These are phyloP conservation scores for Amanita molliuscula DNA, from an alignment of 768 basidiomycete genomes.

Conservation along the genomic window DNA sequence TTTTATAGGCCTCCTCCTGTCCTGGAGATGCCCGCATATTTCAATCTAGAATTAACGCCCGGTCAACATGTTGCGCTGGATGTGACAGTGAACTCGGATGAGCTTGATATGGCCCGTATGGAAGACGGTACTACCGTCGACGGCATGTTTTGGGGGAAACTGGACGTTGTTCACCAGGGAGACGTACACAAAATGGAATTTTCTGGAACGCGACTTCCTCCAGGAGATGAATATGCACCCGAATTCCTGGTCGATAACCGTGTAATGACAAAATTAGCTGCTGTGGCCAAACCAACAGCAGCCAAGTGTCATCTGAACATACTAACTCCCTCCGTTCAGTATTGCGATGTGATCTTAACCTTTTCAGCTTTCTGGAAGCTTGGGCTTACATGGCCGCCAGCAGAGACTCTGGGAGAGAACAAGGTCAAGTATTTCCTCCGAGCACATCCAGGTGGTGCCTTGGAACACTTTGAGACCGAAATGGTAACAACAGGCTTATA, in stretches of 20 bases:
- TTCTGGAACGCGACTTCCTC: slow-evolving; percentile 62
- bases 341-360: slow-evolving; percentile 68
- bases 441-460: slow-evolving; percentile 74
- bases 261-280: slow-evolving; percentile 67
- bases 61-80: slow-evolving; percentile 77
- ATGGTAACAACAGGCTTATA: slow-evolving; percentile 73
- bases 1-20: slow-evolving; percentile 51
- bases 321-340: slow-evolving; percentile 62
- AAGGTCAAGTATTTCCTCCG: slow-evolving; percentile 79
- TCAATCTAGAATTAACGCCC: slow-evolving; percentile 71
- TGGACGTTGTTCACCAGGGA: slow-evolving; percentile 70
- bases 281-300: slow-evolving; percentile 61
- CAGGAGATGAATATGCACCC: slow-evolving; percentile 49
- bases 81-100: slow-evolving; percentile 68
- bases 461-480: slow-evolving; percentile 81
- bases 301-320: slow-evolving; percentile 74
- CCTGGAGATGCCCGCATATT: slow-evolving; percentile 78
- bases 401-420: slow-evolving; percentile 53
- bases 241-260: slow-evolving; percentile 71
- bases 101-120: slow-evolving; percentile 86
- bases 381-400: slow-evolving; percentile 68
- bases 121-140: slow-evolving; percentile 83
- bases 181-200: slow-evolving; percentile 79
- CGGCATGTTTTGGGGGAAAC: slow-evolving; percentile 82
- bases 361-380: slow-evolving; percentile 71